Evolutionary conservation across 495 filamentous ascomycete species (phyloP), one percentile per base, ranked within the genome.

Genomic region (Aspergillus heteromorphus): DNA sequence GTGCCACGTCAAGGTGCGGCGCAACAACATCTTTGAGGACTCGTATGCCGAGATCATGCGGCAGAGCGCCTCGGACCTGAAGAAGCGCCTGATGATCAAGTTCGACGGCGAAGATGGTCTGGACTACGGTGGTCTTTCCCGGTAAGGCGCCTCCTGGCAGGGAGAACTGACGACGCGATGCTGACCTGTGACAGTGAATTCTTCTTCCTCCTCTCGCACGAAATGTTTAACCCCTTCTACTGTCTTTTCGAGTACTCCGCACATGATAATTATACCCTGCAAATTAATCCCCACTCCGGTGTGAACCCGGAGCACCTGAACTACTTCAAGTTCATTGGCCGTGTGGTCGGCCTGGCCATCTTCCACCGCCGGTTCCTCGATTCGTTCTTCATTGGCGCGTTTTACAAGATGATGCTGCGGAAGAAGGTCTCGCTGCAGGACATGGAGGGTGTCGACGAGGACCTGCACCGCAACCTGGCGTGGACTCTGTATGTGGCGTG

Each of bases 161-260:
- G 27, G 25, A 56, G 5, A 1, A 17, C 30, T 36, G 38, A 13
- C 6, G 30, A 29, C 1, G 6, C 43, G 14, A 52, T 47, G 45
- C 68, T 74, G 56, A 75, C 64, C 40, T 41, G 47, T 50, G 18
- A 55, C 65, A 87, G 93, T 81, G 93, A 99, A 73, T 99, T 97
- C 78, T 99, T 99, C 82, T 99, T 97, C 85, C 80, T 99, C 53
- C 83, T 99, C 38, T 97, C 93, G n/a, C 93, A 99, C 73, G 93
- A 99, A 78, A 99, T 99, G 93, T 99, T 99, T 75, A 99, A 99
- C 72, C 93, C 93, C 50, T 99, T 99, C 76, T 99, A 99, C 76
- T 99, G 93, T 73, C 80, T 99, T 42, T 99, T 99, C 77, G 93
- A 99, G 75, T 99, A 99, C 70, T 97, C 93, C 57, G 93, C 93